Evolutionary conservation across 352 stramenopile genomes (phyloP).

Genomic region (Globisporangium echinulatum): DNA sequence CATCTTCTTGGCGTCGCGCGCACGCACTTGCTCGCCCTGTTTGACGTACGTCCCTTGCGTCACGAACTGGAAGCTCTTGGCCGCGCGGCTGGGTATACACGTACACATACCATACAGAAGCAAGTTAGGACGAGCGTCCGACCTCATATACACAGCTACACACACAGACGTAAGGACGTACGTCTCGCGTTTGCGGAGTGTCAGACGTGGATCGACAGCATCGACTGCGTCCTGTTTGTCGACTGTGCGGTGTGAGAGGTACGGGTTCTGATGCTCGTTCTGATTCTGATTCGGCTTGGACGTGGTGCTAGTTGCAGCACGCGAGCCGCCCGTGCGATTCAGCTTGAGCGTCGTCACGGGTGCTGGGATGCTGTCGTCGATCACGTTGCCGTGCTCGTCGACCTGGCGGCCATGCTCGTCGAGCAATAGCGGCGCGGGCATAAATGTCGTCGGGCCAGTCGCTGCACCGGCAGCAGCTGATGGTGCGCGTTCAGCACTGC

Average conservation of each 20-base stretch:
- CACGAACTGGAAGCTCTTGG: slow-evolving; percentile 82
- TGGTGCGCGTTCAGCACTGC: slow-evolving; percentile 1
- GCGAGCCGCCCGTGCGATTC: slow-evolving; percentile 16
- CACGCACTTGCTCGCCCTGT: slow-evolving; percentile 75
- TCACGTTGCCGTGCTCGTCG: slow-evolving; percentile 63
- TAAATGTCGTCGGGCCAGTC: slow-evolving; percentile 30
- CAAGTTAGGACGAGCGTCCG: not conserved
- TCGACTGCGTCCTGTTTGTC: slow-evolving; percentile 73
- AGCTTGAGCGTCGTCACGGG: slow-evolving; percentile 44
- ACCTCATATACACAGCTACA: no score
- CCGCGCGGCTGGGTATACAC: slow-evolving; percentile 37
- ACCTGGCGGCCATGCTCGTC: slow-evolving; percentile 77
- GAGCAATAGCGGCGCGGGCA: slow-evolving; percentile 70
- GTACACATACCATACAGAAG: slow-evolving; percentile 10
- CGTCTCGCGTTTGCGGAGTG: slow-evolving; percentile 73
- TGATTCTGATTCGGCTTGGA: slow-evolving; percentile 18
- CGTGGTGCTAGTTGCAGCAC: not conserved
- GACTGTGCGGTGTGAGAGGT: slow-evolving; percentile 67
- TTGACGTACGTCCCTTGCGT: slow-evolving; percentile 83
- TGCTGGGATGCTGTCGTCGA: slow-evolving; percentile 36
- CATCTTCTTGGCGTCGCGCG: slow-evolving; percentile 82
- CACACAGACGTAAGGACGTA: slow-evolving; percentile 24
- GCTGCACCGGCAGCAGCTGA: not conserved
- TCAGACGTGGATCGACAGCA: slow-evolving; percentile 64
- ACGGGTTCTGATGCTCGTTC: slow-evolving; percentile 51